Evolutionary conservation across 768 basidiomycete genomes (phyloP), one percentile per base, ranked within the genome.

Genomic region (Boletus vermiculosoides): DNA sequence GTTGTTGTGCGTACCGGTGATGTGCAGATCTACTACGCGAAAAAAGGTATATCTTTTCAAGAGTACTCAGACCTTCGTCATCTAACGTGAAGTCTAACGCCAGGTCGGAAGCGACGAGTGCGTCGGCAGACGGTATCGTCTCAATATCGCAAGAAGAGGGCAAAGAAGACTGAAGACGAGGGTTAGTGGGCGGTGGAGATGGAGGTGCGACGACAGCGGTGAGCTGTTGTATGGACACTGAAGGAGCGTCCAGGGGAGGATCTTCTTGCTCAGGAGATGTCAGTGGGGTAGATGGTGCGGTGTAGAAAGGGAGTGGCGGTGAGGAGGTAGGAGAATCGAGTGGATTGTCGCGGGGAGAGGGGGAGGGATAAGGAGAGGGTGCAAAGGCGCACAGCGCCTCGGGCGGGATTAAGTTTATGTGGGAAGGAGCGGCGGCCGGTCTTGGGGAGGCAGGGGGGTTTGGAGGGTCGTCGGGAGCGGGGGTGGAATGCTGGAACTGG

Each of bases 1-100:
- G 40, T 1, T 0, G 34, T 1, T 31, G 48, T 22, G 68, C 78
- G 31, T 54, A 78, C 80, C 80, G 75, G 65, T 85, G 85, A 57
- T 84, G 83, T 33, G 77, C 73, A 46, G 86, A 84, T 59, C 84
- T 84, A 73, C 91, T 93, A 59, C 87, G 80, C 58, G 88, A 87
- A 64, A 92, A 91, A 50, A 97, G 83, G 74, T 94, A 97, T 58
- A 96, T 95, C 67, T 90, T 87, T 75, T 98, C 95, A 47, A 98
- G 83, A 22, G 90, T 83, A 71, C 76, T 90, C 58, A 95, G 80
- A 52, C 84, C 83, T 60, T 92, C 92, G 62, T 94, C 90, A 62
- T 94, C 92, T 66, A 86, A 63, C 11, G 74, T 70, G 34, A 78
- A 71, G 56, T 79, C 78, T 28, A 73, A 48, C 22, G 68, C 68